Evolutionary conservation across 306 rosid species (phyloP).

Genomic region (Arachis hypogaea): DNA sequence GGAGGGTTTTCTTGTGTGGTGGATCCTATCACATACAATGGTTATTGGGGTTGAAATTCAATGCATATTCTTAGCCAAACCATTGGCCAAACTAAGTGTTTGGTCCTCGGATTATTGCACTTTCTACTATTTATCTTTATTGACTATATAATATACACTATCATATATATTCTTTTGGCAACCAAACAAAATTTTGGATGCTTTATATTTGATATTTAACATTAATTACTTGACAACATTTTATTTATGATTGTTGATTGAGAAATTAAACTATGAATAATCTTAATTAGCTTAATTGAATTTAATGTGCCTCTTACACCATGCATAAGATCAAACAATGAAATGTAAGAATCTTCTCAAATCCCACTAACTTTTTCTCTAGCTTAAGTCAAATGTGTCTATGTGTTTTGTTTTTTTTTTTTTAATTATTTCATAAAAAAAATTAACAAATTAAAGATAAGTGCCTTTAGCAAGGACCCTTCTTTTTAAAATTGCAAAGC

Average conservation of each 20-base stretch:
- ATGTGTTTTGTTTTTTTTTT: background rate
- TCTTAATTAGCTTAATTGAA: background rate
- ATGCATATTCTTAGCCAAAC: slow-evolving; percentile 3
- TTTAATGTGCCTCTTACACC: slow-evolving; percentile 26
- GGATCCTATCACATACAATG: background rate
- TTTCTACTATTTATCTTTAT: background rate
- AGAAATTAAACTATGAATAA: background rate
- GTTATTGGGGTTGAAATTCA: slow-evolving; percentile 4
- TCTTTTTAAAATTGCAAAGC: background rate
- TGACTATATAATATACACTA: background rate
- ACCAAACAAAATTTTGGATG: background rate
- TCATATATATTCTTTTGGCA: background rate
- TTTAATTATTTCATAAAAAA: background rate
- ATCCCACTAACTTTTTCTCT: slow-evolving; percentile 28
- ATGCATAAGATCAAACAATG: slow-evolving; percentile 31
- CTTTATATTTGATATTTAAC: background rate
- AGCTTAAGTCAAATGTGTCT: slow-evolving; percentile 21
- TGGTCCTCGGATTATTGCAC: background rate
- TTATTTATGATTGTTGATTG: slow-evolving; percentile 23
- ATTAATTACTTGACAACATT: slow-evolving; percentile 14
- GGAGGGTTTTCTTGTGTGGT: background rate
- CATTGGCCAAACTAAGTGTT: background rate
- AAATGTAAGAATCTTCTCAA: slow-evolving; percentile 23
- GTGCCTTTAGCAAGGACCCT: slow-evolving; percentile 3
- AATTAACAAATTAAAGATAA: slow-evolving; percentile 16